A percentile compares a stretch with the other conserved stretches of the same genome.
phyloP scores from a whole-genome alignment of 2,329 filamentous ascomycete genomes.

The Aotearoamyces nothofagi region DNA sequence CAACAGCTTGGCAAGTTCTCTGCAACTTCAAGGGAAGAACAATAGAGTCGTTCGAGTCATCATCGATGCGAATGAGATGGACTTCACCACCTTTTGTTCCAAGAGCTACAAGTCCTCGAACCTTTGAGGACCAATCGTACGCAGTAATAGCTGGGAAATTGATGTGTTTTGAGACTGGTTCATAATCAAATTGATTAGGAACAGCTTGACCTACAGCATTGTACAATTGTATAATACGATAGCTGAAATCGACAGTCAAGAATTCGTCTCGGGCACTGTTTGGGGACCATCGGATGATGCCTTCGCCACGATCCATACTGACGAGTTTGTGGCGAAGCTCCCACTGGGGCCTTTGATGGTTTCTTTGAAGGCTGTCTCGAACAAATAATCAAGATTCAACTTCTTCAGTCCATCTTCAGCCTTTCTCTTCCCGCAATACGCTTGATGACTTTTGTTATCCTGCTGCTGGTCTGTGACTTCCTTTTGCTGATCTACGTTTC shows the following conservation, averaged over 20 bases:
- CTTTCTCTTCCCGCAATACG: too few species aligned
- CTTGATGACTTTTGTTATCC: too few species aligned
- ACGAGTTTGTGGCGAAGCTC: background rate
- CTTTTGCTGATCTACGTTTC: too few species aligned
- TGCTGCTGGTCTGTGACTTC: too few species aligned
- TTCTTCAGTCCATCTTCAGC: too few species aligned
- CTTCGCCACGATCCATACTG: constrained; percentile 22
- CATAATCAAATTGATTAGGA: constrained; percentile 39
- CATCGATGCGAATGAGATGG: constrained; percentile 57
- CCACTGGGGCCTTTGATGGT: too few species aligned
- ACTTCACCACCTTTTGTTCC: constrained; percentile 64
- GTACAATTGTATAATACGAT: constrained; percentile 46
- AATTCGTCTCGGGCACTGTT: constrained; percentile 43
- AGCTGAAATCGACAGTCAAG: constrained; percentile 48
- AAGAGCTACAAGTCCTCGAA: constrained; percentile 55
- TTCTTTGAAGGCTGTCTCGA: too few species aligned
- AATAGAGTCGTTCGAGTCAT: constrained; percentile 47
- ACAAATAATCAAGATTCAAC: too few species aligned
- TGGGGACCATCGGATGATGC: constrained; percentile 52
- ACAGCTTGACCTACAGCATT: constrained; percentile 44
- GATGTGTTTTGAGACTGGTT: constrained; percentile 41
- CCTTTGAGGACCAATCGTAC: constrained; percentile 50
- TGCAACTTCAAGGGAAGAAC: constrained; percentile 61
- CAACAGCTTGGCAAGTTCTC: constrained; percentile 66
- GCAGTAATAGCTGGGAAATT: constrained; percentile 48